A percentile compares a stretch with the other conserved stretches of the same genome.
Conservation (phyloP, 2,329 filamentous ascomycete species). For the Ceratocystis smalleyi region DNA sequence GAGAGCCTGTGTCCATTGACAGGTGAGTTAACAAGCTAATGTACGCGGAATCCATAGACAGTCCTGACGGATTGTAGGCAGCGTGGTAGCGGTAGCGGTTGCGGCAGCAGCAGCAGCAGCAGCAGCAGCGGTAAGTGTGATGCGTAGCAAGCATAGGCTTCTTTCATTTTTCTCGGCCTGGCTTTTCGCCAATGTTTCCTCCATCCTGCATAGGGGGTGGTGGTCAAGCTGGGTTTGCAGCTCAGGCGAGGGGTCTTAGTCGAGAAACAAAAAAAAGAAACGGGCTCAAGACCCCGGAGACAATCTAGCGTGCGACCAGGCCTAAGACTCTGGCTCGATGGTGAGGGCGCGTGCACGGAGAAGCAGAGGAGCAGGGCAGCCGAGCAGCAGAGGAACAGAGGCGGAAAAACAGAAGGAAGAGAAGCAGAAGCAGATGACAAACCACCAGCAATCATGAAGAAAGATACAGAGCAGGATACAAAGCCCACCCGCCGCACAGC, state of each 20-base stretch:
- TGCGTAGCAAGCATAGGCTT: not conserved
- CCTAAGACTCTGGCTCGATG: not conserved
- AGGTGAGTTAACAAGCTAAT: conserved; percentile 4
- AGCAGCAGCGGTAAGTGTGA: not conserved
- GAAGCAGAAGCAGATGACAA: too few species aligned
- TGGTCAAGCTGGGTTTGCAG: not conserved
- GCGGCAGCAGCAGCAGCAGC: not conserved
- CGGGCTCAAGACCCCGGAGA: not conserved
- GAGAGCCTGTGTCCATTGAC: conserved; percentile 1
- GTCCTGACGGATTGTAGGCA: not conserved
- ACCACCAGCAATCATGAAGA: too few species aligned
- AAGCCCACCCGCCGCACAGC: too few species aligned
- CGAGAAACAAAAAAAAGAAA: not conserved
- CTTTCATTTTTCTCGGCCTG: not conserved
- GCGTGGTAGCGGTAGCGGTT: not conserved
- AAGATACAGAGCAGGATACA: too few species aligned
- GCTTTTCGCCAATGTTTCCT: not conserved
- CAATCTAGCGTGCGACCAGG: not conserved
- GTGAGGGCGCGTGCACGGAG: too few species aligned
- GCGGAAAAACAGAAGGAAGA: too few species aligned
- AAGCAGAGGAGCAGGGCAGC: too few species aligned
- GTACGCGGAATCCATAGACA: not conserved
- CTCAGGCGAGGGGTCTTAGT: not conserved
- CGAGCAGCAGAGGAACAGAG: too few species aligned
- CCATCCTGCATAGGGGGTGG: not conserved